Evolutionary conservation across 2,329 filamentous ascomycete species (phyloP).

Genomic region (Tolypocladium tropicale): DNA sequence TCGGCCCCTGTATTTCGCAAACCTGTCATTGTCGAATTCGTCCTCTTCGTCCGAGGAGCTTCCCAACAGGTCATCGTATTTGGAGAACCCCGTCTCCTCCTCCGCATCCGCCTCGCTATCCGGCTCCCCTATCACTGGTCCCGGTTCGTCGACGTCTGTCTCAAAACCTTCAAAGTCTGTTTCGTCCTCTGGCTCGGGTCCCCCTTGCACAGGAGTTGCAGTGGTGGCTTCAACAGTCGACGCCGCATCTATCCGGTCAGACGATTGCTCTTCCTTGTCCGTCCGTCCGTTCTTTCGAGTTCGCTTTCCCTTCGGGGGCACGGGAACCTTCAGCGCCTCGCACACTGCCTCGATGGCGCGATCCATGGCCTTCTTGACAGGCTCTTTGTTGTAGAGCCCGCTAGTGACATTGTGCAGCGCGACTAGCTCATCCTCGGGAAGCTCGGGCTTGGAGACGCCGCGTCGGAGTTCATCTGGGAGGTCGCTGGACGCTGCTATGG

Average conservation of each 20-base stretch:
- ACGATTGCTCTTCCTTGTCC: slow-evolving; percentile 18
- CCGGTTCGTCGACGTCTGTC: slow-evolving; percentile 16
- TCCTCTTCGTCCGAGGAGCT: slow-evolving; percentile 33
- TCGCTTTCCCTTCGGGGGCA: slow-evolving; percentile 29
- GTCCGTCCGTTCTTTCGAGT: slow-evolving; percentile 20
- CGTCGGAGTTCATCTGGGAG: slow-evolving; percentile 38
- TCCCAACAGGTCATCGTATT: slow-evolving; percentile 35
- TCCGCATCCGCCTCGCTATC: slow-evolving; percentile 15
- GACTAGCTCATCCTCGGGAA: slow-evolving; percentile 39
- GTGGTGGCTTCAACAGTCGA: neutral
- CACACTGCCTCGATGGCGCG: slow-evolving; percentile 40
- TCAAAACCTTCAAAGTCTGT: slow-evolving; percentile 27
- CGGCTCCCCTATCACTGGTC: slow-evolving; percentile 7
- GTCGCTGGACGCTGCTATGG: slow-evolving; percentile 37
- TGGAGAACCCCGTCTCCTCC: slow-evolving; percentile 24
- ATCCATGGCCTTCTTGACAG: slow-evolving; percentile 38
- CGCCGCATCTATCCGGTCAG: slow-evolving; percentile 9
- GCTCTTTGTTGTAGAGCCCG: slow-evolving; percentile 40
- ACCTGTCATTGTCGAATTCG: slow-evolving; percentile 22
- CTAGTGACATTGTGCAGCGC: slow-evolving; percentile 51
- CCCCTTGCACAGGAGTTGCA: slow-evolving; percentile 4
- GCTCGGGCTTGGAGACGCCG: slow-evolving; percentile 36
- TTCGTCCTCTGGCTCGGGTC: slow-evolving; percentile 17
- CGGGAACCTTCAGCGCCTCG: slow-evolving; percentile 33
- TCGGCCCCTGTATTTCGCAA: slow-evolving; percentile 18